Evolutionary conservation across 2,329 filamentous ascomycete genomes (phyloP).

Genomic region (Tolypocladium guangdongense): DNA sequence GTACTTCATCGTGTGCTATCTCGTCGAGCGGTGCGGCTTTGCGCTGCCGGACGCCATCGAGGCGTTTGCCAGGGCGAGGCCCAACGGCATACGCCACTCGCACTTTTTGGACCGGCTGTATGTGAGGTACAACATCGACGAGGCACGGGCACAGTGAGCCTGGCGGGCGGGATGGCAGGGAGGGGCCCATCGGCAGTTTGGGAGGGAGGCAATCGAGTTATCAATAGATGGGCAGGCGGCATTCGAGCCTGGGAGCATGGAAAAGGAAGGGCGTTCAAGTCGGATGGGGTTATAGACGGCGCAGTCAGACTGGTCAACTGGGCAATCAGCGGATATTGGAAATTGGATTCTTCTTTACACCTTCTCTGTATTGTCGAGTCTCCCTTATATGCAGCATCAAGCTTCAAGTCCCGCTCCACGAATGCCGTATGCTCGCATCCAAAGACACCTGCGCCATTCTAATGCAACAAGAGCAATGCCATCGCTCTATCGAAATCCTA

Average conservation of each 20-base stretch:
- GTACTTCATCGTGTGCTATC: slow-evolving; percentile 80
- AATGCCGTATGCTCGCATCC: background rate
- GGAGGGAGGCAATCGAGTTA: too few species aligned
- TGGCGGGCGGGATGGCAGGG: background rate
- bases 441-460: background rate
- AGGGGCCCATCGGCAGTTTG: background rate
- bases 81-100: slow-evolving; percentile 78
- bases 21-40: slow-evolving; percentile 71
- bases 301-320: background rate
- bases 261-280: background rate
- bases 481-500: background rate
- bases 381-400: background rate
- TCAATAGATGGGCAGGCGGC: too few species aligned
- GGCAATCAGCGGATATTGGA: background rate
- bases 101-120: slow-evolving; percentile 81
- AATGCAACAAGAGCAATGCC: background rate
- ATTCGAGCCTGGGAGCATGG: background rate
- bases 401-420: background rate
- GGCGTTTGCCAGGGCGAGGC: slow-evolving; percentile 59
- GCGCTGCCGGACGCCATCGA: slow-evolving; percentile 67
- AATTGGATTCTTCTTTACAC: background rate
- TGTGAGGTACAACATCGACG: slow-evolving; percentile 52
- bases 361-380: background rate
- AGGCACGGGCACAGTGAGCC: background rate
- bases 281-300: background rate